These are phyloP conservation scores for Neoarthrinium moseri DNA, from an alignment of 2,329 filamentous ascomycete genomes.

Conservation along the genomic window DNA sequence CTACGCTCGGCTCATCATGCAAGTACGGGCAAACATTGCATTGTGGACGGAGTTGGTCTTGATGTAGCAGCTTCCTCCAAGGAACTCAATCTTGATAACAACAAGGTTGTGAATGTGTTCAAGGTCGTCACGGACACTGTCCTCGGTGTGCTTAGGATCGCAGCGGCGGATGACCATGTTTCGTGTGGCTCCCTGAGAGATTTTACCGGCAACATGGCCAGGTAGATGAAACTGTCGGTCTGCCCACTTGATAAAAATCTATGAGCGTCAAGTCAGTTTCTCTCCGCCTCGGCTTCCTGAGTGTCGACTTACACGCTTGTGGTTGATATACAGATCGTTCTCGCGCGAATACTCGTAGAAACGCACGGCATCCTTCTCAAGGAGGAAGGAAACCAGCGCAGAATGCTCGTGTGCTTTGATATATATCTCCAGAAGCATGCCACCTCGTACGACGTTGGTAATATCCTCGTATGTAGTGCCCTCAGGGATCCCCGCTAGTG, in stretches of 20 bases:
- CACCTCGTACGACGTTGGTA: slow-evolving; percentile 64
- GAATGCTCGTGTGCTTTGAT: slow-evolving; percentile 57
- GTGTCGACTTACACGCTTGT: slow-evolving; percentile 57
- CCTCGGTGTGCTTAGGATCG: slow-evolving; percentile 57
- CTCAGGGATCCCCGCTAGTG: slow-evolving; percentile 61
- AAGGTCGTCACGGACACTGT: slow-evolving; percentile 67
- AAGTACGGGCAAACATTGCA: slow-evolving; percentile 72
- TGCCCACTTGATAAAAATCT: slow-evolving; percentile 70
- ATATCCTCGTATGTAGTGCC: slow-evolving; percentile 66
- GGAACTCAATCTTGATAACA: slow-evolving; percentile 64
- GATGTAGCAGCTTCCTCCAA: slow-evolving; percentile 61
- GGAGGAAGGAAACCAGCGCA: slow-evolving; percentile 69
- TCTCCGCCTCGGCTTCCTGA: not conserved
- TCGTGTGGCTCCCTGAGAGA: slow-evolving; percentile 65
- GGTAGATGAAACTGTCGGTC: slow-evolving; percentile 68
- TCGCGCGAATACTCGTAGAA: slow-evolving; percentile 66
- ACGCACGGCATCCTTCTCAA: slow-evolving; percentile 57
- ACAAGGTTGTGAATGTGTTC: slow-evolving; percentile 81
- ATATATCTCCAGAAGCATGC: slow-evolving; percentile 67
- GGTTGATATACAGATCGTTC: slow-evolving; percentile 66
- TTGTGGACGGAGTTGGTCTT: slow-evolving; percentile 76
- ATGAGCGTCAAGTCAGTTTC: not conserved
- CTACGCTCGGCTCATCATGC: slow-evolving; percentile 67
- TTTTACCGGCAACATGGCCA: slow-evolving; percentile 61
- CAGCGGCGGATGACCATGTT: slow-evolving; percentile 69